Evolutionary conservation across 2,329 filamentous ascomycete species (phyloP).

Genomic region (Nothomitra cinnamomea): DNA sequence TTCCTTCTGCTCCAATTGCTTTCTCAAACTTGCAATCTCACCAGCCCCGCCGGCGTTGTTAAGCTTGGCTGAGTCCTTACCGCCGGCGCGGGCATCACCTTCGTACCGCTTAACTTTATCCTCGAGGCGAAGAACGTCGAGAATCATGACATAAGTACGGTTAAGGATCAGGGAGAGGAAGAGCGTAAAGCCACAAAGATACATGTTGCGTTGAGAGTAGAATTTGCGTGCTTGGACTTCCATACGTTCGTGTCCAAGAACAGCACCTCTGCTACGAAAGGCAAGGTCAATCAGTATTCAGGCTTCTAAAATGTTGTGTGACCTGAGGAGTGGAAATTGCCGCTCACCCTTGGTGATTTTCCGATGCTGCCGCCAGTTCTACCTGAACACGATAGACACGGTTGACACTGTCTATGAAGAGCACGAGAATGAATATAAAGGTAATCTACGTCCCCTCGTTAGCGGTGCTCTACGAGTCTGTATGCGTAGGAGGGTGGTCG

Average conservation of each 20-base stretch:
- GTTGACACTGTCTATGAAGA: constrained; percentile 93
- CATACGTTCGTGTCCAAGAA: constrained; percentile 85
- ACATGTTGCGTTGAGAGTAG: constrained; percentile 99
- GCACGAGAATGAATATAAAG: constrained; percentile 96
- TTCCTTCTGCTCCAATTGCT: constrained; percentile 56
- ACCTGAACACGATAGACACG: constrained; percentile 93
- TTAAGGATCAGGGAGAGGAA: constrained; percentile 98
- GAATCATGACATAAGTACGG: constrained; percentile 95
- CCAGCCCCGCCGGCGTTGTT: constrained; percentile 55
- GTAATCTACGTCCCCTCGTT: constrained; percentile 45
- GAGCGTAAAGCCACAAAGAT: constrained; percentile 96
- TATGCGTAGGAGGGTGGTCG: constrained; percentile 1
- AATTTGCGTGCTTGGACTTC: constrained; percentile 99
- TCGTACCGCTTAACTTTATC: constrained; percentile 77
- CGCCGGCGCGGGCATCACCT: constrained; percentile 40
- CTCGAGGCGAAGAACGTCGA: constrained; percentile 81
- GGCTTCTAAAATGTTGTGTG: not conserved
- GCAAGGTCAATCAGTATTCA: constrained; percentile 13
- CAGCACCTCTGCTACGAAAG: constrained; percentile 36
- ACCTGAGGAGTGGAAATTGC: constrained; percentile 7
- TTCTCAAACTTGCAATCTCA: constrained; percentile 52
- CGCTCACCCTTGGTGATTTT: constrained; percentile 30
- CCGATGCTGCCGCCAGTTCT: constrained; percentile 59
- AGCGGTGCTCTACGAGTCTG: not conserved
- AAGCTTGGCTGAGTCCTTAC: constrained; percentile 56